Conservation (phyloP, 108 stramenopile species). For the Aurantiochytrium sp. region DNA sequence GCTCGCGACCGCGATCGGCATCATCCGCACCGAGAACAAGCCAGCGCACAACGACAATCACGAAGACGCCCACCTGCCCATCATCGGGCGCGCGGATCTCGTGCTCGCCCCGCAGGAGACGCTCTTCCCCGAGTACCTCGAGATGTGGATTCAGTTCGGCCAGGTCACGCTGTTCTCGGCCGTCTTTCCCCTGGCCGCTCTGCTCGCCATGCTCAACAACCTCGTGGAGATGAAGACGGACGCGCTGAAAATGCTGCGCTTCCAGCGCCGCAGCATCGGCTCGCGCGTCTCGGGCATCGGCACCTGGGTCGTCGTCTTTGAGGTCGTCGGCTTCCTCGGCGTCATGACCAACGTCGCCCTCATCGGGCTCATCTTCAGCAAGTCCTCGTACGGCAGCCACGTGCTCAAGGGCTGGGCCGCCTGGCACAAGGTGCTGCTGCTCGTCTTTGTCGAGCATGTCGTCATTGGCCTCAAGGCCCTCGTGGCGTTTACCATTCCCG, state of each 20-base stretch:
- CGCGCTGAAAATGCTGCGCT: slow-evolving; percentile 88
- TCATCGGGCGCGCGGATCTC: neutral
- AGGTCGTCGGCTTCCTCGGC: slow-evolving; percentile 85
- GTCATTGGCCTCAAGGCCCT: neutral
- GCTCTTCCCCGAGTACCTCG: neutral
- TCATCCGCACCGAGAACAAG: neutral
- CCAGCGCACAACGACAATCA: neutral
- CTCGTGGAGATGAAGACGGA: slow-evolving; percentile 84
- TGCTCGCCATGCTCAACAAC: slow-evolving; percentile 89
- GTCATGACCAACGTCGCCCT: slow-evolving; percentile 75
- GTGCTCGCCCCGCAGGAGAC: neutral
- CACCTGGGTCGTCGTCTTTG: slow-evolving; percentile 88
- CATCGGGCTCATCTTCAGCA: neutral
- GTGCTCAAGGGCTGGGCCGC: neutral
- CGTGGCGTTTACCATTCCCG: neutral
- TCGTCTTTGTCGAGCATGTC: neutral
- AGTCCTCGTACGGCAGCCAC: neutral
- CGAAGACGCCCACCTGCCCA: neutral
- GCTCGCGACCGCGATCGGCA: neutral
- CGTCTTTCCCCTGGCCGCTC: slow-evolving; percentile 84
- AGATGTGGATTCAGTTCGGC: slow-evolving; percentile 69
- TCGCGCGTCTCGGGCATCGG: slow-evolving; percentile 83
- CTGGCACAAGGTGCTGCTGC: neutral
- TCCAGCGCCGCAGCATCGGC: slow-evolving; percentile 75
- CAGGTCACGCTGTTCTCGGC: slow-evolving; percentile 93